These are phyloP conservation scores for Rosellinia necatrix DNA, from an alignment of 2,329 filamentous ascomycete species.

Conservation along the genomic window DNA sequence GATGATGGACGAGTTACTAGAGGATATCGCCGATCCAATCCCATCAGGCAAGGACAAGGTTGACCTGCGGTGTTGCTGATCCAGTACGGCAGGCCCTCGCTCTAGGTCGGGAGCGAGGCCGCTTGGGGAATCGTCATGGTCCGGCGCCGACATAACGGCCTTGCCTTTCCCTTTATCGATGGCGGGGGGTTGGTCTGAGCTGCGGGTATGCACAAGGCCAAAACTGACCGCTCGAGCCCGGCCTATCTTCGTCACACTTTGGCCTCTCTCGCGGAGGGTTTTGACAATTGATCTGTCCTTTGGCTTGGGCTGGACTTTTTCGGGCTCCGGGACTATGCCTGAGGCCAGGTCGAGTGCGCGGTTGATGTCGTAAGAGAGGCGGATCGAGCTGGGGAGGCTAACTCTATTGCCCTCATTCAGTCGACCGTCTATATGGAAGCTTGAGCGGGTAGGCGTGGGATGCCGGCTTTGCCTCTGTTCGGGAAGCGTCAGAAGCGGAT, in stretches of 20 bases:
- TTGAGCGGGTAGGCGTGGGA: conserved; percentile 50
- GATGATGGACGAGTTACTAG: conserved; percentile 64
- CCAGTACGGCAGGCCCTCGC: conserved; percentile 53
- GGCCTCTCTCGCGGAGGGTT: conserved; percentile 37
- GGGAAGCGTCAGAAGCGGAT: conserved; percentile 56
- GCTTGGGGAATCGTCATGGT: conserved; percentile 42
- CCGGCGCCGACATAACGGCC: conserved; percentile 49
- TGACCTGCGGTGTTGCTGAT: conserved; percentile 49
- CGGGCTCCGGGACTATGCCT: conserved; percentile 32
- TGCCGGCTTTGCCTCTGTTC: conserved; percentile 55
- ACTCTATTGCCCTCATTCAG: conserved; percentile 53
- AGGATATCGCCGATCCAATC: conserved; percentile 57
- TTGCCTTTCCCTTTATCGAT: conserved; percentile 58
- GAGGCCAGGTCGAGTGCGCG: conserved; percentile 41
- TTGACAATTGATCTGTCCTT: conserved; percentile 29
- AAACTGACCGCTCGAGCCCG: conserved; percentile 38
- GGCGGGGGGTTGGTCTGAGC: conserved; percentile 28
- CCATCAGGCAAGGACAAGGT: conserved; percentile 56
- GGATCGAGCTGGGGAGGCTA: conserved; percentile 59
- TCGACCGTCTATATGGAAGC: conserved; percentile 55
- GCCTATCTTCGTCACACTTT: conserved; percentile 36
- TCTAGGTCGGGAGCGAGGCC: conserved; percentile 59
- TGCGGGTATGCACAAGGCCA: conserved; percentile 35
- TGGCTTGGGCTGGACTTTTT: conserved; percentile 32
- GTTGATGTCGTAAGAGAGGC: conserved; percentile 59